A percentile compares a stretch with the other conserved stretches of the same genome.
These are phyloP conservation scores for Neospermospora avenae DNA, from an alignment of 2,329 filamentous ascomycete genomes.

Conservation along the genomic window DNA sequence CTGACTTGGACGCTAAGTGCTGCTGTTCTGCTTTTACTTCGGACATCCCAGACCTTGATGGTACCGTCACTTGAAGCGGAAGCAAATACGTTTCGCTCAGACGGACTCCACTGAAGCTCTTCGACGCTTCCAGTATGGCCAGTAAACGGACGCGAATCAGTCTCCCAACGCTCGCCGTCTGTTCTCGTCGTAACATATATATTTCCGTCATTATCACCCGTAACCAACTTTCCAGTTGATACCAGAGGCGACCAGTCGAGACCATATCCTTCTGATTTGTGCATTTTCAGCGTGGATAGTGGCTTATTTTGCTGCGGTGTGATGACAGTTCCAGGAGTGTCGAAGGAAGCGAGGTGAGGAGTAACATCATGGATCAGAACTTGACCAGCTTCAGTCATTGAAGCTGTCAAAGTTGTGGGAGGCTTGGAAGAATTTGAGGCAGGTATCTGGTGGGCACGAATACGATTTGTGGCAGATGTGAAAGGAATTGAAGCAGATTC, in stretches of 20 bases:
- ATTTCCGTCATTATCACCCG: constrained; percentile 84
- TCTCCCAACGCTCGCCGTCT: constrained; percentile 85
- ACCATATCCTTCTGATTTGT: constrained; percentile 92
- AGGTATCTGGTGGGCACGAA: constrained; percentile 80
- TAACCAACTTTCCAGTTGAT: constrained; percentile 79
- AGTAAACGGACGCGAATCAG: constrained; percentile 77
- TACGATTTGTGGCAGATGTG: constrained; percentile 86
- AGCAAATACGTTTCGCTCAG: constrained; percentile 88
- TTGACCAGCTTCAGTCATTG: constrained; percentile 86
- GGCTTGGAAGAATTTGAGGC: constrained; percentile 66
- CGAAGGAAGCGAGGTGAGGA: constrained; percentile 83
- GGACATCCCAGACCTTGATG: constrained; percentile 92
- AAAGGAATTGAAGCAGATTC: constrained; percentile 89
- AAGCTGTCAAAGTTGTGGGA: constrained; percentile 81
- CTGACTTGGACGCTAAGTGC: constrained; percentile 84
- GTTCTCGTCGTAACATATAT: constrained; percentile 87
- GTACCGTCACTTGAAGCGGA: constrained; percentile 93
- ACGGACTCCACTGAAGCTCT: constrained; percentile 95
- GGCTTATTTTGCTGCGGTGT: constrained; percentile 85
- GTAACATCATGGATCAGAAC: constrained; percentile 94
- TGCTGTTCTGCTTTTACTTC: constrained; percentile 84
- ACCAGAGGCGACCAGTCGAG: constrained; percentile 92
- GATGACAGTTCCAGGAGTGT: constrained; percentile 78
- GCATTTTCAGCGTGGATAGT: constrained; percentile 79
- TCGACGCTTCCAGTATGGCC: constrained; percentile 86